Percentiles rank a stretch among this genome's conserved stretches.
Evolutionary conservation across 2,329 filamentous ascomycete genomes (phyloP).

Genomic region (Ilyonectria sp.): DNA sequence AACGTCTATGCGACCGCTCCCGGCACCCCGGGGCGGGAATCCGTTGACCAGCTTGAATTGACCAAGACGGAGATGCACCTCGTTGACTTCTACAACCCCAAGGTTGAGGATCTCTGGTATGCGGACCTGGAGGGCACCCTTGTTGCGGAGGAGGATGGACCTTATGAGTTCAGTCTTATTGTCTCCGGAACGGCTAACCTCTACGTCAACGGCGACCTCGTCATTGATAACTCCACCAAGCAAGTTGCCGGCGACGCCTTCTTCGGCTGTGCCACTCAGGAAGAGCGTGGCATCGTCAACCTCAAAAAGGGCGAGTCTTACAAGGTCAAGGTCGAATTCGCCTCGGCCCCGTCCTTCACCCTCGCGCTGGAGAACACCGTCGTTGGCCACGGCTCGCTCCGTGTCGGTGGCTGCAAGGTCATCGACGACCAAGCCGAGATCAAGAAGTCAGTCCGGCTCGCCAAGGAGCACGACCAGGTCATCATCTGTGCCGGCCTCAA

Average conservation of each 20-base stretch:
- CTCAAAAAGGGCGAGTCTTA: slow-evolving; percentile 74
- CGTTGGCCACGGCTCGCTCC: slow-evolving; percentile 72
- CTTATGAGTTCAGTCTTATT: slow-evolving; percentile 77
- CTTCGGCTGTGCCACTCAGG: slow-evolving; percentile 75
- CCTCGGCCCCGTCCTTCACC: slow-evolving; percentile 71
- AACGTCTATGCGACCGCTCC: slow-evolving; percentile 74
- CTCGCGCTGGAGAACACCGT: slow-evolving; percentile 65
- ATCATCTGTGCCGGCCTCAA: slow-evolving; percentile 85
- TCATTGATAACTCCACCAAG: slow-evolving; percentile 77
- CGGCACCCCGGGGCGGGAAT: slow-evolving; percentile 60
- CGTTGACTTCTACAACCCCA: slow-evolving; percentile 67
- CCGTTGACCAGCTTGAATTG: slow-evolving; percentile 66
- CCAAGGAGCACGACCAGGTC: slow-evolving; percentile 81
- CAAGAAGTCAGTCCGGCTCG: slow-evolving; percentile 76
- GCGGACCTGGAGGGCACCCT: slow-evolving; percentile 74
- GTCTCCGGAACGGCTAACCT: slow-evolving; percentile 78
- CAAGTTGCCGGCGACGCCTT: slow-evolving; percentile 75
- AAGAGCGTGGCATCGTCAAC: slow-evolving; percentile 72
- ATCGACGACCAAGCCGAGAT: slow-evolving; percentile 74
- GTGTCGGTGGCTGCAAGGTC: slow-evolving; percentile 73
- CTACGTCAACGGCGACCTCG: slow-evolving; percentile 72
- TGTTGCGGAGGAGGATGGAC: slow-evolving; percentile 71
- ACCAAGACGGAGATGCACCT: slow-evolving; percentile 65
- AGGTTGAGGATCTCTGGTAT: slow-evolving; percentile 70
- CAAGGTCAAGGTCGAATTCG: slow-evolving; percentile 71